Conservation (phyloP, 345 rosid genomes). For the Pseudoturritis turrita region DNA sequence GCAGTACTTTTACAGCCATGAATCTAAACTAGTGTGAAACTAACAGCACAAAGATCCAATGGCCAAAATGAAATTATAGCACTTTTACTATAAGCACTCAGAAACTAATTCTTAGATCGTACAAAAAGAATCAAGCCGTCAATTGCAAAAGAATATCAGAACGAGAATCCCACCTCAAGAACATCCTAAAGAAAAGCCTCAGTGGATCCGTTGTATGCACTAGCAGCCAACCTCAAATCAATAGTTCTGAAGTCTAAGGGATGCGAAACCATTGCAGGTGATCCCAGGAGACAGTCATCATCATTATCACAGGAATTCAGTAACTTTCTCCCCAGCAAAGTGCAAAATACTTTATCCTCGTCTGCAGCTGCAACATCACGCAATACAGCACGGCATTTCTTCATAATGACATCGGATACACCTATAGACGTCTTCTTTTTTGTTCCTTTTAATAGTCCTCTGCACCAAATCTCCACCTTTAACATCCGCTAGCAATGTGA, state of each 20-base stretch:
- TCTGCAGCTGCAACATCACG: slow-evolving; percentile 82
- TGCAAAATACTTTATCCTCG: slow-evolving; percentile 79
- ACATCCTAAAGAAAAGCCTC: slow-evolving; percentile 96
- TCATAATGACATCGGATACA: slow-evolving; percentile 77
- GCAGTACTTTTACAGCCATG: not conserved
- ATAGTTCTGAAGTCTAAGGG: slow-evolving; percentile 95
- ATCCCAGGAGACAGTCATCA: slow-evolving; percentile 94
- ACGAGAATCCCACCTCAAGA: slow-evolving; percentile 61
- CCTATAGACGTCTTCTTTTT: slow-evolving; percentile 52
- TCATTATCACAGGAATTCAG: slow-evolving; percentile 68
- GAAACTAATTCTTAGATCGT: slow-evolving; percentile 7
- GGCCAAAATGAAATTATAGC: too few relatives aligned
- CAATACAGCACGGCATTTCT: slow-evolving; percentile 75
- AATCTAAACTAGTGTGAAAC: too few relatives aligned
- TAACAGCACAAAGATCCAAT: not conserved
- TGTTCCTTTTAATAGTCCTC: slow-evolving; percentile 45
- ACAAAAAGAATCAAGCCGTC: slow-evolving; percentile 2
- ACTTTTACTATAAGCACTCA: not conserved
- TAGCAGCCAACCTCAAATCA: slow-evolving; percentile 87
- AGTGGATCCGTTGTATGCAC: slow-evolving; percentile 79
- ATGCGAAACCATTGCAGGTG: slow-evolving; percentile 93
- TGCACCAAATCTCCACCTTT: slow-evolving; percentile 41
- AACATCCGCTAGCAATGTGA: slow-evolving; percentile 76
- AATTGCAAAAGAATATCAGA: slow-evolving; percentile 1
- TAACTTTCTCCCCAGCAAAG: slow-evolving; percentile 75